These are phyloP conservation scores for Teunomyces panamensis DNA, from an alignment of 805 yeast genomes.

Conservation along the genomic window DNA sequence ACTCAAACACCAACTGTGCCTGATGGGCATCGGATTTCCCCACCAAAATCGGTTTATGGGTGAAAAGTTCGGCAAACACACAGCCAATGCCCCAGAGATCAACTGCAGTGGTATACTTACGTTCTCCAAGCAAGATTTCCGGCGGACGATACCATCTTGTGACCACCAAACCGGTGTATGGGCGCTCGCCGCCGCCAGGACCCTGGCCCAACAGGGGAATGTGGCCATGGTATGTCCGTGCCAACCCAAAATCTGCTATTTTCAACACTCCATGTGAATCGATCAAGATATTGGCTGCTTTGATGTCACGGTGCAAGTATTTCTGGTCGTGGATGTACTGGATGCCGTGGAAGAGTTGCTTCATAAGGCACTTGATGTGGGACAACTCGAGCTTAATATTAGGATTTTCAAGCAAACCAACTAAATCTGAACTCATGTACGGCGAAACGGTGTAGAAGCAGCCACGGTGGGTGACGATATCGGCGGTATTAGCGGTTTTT, in stretches of 20 bases:
- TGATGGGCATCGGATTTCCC: constrained; percentile 89
- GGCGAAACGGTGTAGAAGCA: constrained; percentile 85
- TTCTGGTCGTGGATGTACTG: constrained; percentile 68
- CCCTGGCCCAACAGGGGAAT: constrained; percentile 53
- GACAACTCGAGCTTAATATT: constrained; percentile 54
- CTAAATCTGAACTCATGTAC: constrained; percentile 87
- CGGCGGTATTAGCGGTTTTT: constrained; percentile 29
- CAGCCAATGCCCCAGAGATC: constrained; percentile 99
- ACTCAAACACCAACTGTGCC: constrained; percentile 72
- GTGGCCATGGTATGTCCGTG: constrained; percentile 66
- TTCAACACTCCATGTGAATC: constrained; percentile 75
- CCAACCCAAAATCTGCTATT: constrained; percentile 94
- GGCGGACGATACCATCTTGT: constrained; percentile 99
- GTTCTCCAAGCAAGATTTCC: constrained; percentile 82
- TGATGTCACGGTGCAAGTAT: constrained; percentile 83
- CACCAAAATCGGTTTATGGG: constrained; percentile 74
- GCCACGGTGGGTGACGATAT: constrained; percentile 36
- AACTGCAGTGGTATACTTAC: constrained; percentile 86
- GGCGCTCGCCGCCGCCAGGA: constrained; percentile 55
- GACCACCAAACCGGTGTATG: constrained; percentile 70
- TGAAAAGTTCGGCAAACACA: constrained; percentile 88
- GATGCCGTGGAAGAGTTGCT: constrained; percentile 75
- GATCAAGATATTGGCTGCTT: constrained; percentile 90
- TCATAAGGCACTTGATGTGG: constrained; percentile 80
- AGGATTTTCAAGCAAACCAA: constrained; percentile 85